These are phyloP conservation scores for Alternaria novae-zelandiae DNA, from an alignment of 2,329 filamentous ascomycete species.

Conservation along the genomic window DNA sequence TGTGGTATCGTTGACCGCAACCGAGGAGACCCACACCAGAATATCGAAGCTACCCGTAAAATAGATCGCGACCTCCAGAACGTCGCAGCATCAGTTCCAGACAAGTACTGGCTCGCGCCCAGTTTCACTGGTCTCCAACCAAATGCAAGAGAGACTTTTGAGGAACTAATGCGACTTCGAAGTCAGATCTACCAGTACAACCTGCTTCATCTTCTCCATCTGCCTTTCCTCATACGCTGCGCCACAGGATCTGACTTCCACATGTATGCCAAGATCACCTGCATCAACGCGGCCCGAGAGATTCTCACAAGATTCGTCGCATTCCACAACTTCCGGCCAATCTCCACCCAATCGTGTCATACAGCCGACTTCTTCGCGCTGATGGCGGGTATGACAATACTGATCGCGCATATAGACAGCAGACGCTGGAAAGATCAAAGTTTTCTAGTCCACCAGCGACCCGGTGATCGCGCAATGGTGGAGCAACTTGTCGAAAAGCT, in stretches of 20 bases:
- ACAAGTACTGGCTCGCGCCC: conserved; percentile 1
- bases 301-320: conserved; percentile 19
- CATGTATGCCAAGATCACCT: conserved; percentile 13
- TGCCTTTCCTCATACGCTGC: conserved; percentile 24
- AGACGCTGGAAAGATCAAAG: conserved; percentile 1
- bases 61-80: conserved; percentile 18
- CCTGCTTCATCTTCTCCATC: conserved; percentile 21
- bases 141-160: conserved; percentile 9
- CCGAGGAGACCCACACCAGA: conserved; percentile 23
- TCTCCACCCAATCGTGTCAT: conserved; percentile 14
- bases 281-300: conserved; percentile 20
- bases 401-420: conserved; percentile 25
- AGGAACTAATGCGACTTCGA: conserved; percentile 13
- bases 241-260: conserved; percentile 2
- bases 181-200: conserved; percentile 25
- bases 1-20: conserved; percentile 51
- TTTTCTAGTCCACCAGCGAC: conserved; percentile 19
- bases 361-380: conserved; percentile 26
- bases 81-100: conserved; percentile 13
- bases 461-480: conserved; percentile 24
- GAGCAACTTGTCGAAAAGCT: conserved; percentile 18
- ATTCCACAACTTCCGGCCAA: conserved; percentile 14
- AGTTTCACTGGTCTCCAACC: conserved; percentile 2
- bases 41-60: conserved; percentile 34
- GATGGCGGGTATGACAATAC: conserved; percentile 24